These are phyloP conservation scores for Globisporangium alternatum DNA, from an alignment of 352 stramenopile genomes.

Conservation along the genomic window DNA sequence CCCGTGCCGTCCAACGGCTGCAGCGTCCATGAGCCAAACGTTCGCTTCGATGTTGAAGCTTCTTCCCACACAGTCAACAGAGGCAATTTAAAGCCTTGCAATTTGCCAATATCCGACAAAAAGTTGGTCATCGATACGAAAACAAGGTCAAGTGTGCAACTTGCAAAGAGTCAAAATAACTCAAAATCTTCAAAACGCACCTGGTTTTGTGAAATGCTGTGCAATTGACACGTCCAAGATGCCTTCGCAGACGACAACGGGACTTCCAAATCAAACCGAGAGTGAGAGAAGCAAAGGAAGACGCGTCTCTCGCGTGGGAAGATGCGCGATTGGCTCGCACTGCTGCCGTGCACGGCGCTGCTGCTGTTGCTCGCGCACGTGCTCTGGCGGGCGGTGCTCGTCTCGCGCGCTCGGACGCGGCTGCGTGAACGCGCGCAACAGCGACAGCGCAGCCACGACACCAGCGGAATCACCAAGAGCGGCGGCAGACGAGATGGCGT, in stretches of 20 bases:
- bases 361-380: background rate
- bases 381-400: background rate
- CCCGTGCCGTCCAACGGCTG: background rate
- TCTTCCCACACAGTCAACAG: too few relatives aligned
- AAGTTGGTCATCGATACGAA: too few relatives aligned
- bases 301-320: background rate
- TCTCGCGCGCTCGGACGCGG: background rate
- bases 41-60: background rate
- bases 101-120: too few relatives aligned
- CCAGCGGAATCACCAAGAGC: background rate
- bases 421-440: background rate
- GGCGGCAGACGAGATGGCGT: background rate
- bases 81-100: too few relatives aligned
- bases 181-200: too few relatives aligned
- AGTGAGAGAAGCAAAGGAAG: background rate
- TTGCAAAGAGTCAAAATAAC: too few relatives aligned
- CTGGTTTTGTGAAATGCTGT: background rate
- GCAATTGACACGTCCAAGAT: background rate
- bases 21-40: background rate
- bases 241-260: background rate
- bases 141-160: too few relatives aligned
- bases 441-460: too few relatives aligned
- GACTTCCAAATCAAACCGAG: background rate
- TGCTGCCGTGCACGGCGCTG: slow-evolving; percentile 4
- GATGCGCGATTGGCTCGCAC: background rate